Evolutionary conservation across 2,329 filamentous ascomycete genomes (phyloP).

Genomic region (Penicillium paneum): DNA sequence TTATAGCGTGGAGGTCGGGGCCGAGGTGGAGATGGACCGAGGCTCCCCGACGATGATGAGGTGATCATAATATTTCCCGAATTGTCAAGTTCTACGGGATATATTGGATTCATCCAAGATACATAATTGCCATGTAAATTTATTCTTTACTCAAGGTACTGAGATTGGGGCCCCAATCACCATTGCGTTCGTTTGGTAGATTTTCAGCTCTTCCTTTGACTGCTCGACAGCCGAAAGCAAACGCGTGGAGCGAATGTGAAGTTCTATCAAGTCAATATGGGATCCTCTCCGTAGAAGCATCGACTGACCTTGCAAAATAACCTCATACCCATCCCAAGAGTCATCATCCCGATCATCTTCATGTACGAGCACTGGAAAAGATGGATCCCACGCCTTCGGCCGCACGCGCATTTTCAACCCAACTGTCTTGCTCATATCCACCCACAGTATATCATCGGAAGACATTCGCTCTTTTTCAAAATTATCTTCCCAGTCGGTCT

Average conservation of each 20-base stretch:
- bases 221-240: slow-evolving; percentile 65
- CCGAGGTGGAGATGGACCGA: slow-evolving; percentile 22
- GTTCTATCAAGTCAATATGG: slow-evolving; percentile 48
- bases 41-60: slow-evolving; percentile 22
- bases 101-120: background rate
- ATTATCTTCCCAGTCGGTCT: slow-evolving; percentile 14
- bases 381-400: slow-evolving; percentile 47
- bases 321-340: slow-evolving; percentile 63
- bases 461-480: slow-evolving; percentile 8
- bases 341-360: slow-evolving; percentile 58
- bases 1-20: slow-evolving; percentile 6
- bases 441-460: slow-evolving; percentile 60
- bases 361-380: slow-evolving; percentile 51
- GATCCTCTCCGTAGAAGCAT: background rate
- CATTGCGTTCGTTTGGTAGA: slow-evolving; percentile 59
- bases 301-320: slow-evolving; percentile 67
- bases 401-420: slow-evolving; percentile 66
- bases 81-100: too few relatives aligned
- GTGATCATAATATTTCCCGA: slow-evolving; percentile 18
- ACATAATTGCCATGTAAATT: background rate
- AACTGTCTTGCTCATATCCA: slow-evolving; percentile 59
- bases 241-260: slow-evolving; percentile 62
- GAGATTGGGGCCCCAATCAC: slow-evolving; percentile 30
- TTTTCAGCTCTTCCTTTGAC: slow-evolving; percentile 59
- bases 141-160: background rate